Base-by-base conservation (phyloP, 805 yeast genomes). In the Torulaspora quercuum region DNA sequence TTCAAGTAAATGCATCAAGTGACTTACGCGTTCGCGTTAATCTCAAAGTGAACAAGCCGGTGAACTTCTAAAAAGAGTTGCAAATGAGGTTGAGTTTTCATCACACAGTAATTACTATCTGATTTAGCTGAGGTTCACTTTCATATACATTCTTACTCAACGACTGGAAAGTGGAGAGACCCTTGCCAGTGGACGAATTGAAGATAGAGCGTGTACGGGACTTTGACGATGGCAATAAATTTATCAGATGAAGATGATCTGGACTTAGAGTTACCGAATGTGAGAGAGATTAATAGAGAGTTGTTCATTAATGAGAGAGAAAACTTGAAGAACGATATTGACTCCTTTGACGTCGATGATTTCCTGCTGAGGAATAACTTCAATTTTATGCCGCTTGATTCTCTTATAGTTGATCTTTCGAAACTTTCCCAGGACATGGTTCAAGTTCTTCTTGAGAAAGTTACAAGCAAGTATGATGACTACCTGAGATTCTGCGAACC, bases 381-480 rank as follows among this genome's bases (percentile, higher is more conserved):
- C 34, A 60, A 60, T n/a, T 60, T 52, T 30, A 38, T 51, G 10
- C 53, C 57, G 7, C 35, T 60, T n/a, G 63, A 60, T 28, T 37
- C 50, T 3, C 46, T 60, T 10, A 48, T 57, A 8, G 41, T 53
- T 18, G 55, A 53, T n/a, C 29, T 58, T 6, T 39, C 52, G 0
- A 33, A 30, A 8, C 35, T 59, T 5, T 55, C 62, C 2, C 44
- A 44, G 9, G 54, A 52, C 4, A 45, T 52, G 41, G 49, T 51
- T 5, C 47, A 45, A 6, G 43, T 47, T n/a, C 36, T 59, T 13
- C 37, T 58, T 12, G 52, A 46, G n/a, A 54, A 55, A 17, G 45
- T 57, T 2, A 44, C 51, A 3, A 29, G 47, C 18, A 49, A 52
- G 21, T 59, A 57, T 29, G 48, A 48, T 4, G 52, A 53, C 17